Percentiles rank a stretch among this genome's conserved stretches.
phyloP scores from a whole-genome alignment of 169 alveolate genomes.

The Plasmodium cynomolgi region DNA sequence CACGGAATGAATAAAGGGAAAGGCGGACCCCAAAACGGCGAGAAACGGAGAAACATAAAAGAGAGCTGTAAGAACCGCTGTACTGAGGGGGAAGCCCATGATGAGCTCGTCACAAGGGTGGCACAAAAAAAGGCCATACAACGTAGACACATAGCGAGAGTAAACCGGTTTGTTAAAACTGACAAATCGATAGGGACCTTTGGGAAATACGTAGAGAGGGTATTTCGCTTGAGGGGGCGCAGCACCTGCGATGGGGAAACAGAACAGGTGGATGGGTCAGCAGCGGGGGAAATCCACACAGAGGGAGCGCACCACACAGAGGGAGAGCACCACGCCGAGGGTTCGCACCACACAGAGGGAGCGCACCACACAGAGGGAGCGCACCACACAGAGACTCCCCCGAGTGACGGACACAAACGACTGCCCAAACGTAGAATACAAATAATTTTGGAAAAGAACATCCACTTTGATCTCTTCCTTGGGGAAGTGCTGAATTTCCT shows the following conservation, averaged over 20 bases:
- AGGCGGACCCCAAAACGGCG: background rate
- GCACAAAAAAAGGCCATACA: conserved; percentile 12
- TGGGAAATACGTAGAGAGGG: background rate
- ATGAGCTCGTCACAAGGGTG: background rate
- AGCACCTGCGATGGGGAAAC: background rate
- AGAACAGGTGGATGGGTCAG: background rate
- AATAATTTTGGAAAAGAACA: conserved; percentile 5
- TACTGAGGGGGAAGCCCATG: background rate
- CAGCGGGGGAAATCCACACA: background rate
- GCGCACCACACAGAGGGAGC: background rate
- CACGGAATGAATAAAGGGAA: background rate
- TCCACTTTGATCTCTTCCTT: conserved; percentile 15
- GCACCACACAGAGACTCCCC: too few species aligned
- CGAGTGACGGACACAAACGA: background rate
- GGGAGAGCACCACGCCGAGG: too few species aligned
- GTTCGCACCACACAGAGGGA: background rate
- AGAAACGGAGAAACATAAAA: background rate
- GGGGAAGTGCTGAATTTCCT: background rate
- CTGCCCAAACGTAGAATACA: background rate
- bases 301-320: background rate
- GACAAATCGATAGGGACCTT: conserved; percentile 4
- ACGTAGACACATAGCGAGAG: background rate
- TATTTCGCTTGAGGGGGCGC: background rate
- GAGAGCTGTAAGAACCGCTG: background rate
- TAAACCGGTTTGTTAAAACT: conserved; percentile 7